Base-by-base conservation (phyloP, 192 early-diverging fungal genomes). In the Coemansia sp. region DNA sequence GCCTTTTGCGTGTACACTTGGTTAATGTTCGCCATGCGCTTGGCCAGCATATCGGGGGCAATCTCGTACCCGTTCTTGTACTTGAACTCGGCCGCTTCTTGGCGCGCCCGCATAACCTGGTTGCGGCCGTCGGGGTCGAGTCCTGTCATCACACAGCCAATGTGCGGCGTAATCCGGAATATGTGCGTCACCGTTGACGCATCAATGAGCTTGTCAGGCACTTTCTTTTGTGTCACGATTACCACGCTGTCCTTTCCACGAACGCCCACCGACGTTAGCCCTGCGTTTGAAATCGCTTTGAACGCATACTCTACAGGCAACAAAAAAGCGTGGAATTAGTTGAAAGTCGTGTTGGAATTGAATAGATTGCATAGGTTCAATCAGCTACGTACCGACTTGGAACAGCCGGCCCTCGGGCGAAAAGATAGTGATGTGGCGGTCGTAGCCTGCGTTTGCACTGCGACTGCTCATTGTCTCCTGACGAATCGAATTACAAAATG, bases 1-100 rank as follows among this genome's bases (percentile, higher is more conserved):
- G 97, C 97, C 66, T 98, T 94, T 72, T 99, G 97, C 55, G 97
- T 99, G 75, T 97, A 97, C 58, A 99, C 97, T 83, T 99, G 97
- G 72, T 97, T 97, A 73, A 98, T 90, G 69, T 94, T 96, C 50
- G 97, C 97, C 67, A 99, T 89, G 59, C 95, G 90, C 82, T 97
- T 97, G 51, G 97, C 97, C 55, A 99, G 87, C 89, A 94, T 89
- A 76, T 99, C 95, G 32, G 91, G 85, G 29, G 95, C 90, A 58
- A 99, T 98, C 45, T 97, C 93, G 74, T 99, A 98, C 35, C 96
- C 97, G 80, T 90, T 94, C 84, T 99, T 99, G 86, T 99, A 99
- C 22, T 91, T 86, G 87, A 92, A 99, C 79, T 98, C 96, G 37
- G 95, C 97, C 14, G 96, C 97, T 81, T 99, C 96, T 70, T 88